These are phyloP conservation scores for Mimosa pudica DNA, from an alignment of 306 rosid species.

Conservation along the genomic window DNA sequence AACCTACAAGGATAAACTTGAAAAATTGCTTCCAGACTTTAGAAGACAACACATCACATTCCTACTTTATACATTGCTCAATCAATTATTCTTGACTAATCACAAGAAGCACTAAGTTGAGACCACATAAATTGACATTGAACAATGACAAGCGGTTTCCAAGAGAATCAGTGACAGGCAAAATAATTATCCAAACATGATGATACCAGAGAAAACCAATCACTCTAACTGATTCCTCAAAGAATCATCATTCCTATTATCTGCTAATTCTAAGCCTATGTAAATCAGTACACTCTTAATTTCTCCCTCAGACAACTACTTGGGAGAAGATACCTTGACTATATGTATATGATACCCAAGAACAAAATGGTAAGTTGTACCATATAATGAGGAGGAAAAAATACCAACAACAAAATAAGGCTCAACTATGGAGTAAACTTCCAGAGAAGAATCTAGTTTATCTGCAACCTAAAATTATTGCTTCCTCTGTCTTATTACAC, in stretches of 20 bases:
- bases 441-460: slow-evolving; percentile 32
- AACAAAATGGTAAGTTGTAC: background rate
- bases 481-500: slow-evolving; percentile 43
- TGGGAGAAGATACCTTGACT: background rate
- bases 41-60: no score
- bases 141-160: background rate
- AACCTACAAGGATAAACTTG: no score
- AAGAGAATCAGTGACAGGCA: background rate
- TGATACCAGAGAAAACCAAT: background rate
- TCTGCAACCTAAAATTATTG: slow-evolving; percentile 40
- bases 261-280: background rate
- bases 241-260: background rate
- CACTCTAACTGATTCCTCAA: background rate
- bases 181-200: background rate
- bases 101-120: no score
- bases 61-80: no score
- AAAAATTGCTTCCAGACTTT: no score
- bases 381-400: background rate
- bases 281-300: background rate
- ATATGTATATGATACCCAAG: background rate
- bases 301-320: background rate
- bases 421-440: background rate
- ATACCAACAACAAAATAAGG: background rate
- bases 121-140: background rate
- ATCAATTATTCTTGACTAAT: no score